phyloP scores from a whole-genome alignment of 192 early-diverging fungal genomes.

The Geranomyces variabilis region DNA sequence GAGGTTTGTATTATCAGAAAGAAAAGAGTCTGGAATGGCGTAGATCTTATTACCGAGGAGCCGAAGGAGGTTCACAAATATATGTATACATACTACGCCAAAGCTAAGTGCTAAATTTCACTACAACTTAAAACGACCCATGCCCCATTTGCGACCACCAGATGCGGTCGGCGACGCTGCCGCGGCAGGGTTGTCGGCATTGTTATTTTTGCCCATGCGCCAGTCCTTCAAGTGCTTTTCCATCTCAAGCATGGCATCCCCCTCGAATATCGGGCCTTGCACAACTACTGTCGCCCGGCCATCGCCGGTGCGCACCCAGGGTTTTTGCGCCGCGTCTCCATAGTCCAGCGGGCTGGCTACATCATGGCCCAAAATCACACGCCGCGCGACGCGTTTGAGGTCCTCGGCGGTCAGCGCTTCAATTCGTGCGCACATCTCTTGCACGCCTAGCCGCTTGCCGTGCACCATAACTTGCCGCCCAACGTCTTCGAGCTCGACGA shows the following conservation, averaged over 20 bases:
- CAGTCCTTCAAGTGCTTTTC: conserved; percentile 23
- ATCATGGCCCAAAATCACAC: conserved; percentile 66
- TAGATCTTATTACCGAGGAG: no score
- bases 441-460: conserved; percentile 73
- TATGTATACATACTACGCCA: no score
- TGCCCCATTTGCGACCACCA: conserved; percentile 26
- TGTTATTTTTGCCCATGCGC: conserved; percentile 22
- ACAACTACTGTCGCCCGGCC: conserved; percentile 44
- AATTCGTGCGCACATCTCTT: conserved; percentile 80
- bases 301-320: conserved; percentile 38
- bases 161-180: background rate
- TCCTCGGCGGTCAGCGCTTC: conserved; percentile 76
- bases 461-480: conserved; percentile 80
- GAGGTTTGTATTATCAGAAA: no score
- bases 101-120: no score
- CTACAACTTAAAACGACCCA: conserved; percentile 34
- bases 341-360: conserved; percentile 40
- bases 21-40: no score
- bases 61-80: no score
- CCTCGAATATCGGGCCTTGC: conserved; percentile 43
- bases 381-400: conserved; percentile 73
- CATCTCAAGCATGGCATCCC: conserved; percentile 25
- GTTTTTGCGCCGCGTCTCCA: conserved; percentile 29
- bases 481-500: conserved; percentile 94
- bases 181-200: background rate